Evolutionary conservation across 495 filamentous ascomycete genomes (phyloP).

Genomic region (Penicillium lagena): DNA sequence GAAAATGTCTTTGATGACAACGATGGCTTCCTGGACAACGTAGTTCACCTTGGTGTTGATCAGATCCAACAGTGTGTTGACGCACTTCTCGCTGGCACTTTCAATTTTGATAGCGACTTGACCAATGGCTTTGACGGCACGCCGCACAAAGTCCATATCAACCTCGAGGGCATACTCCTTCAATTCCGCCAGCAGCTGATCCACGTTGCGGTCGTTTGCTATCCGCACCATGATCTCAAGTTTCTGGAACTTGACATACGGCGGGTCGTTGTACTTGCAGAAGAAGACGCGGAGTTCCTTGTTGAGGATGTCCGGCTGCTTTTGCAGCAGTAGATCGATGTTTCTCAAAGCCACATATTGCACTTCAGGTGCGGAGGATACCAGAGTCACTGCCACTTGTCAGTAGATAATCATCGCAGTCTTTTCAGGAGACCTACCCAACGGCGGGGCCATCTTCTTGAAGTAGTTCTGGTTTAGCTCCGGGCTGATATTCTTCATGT

Average conservation of each 20-base stretch:
- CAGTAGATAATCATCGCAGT: conserved; percentile 12
- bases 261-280: conserved; percentile 99
- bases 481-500: conserved; percentile 78
- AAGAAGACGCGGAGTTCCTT: conserved; percentile 98
- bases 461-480: conserved; percentile 77
- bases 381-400: conserved; percentile 68
- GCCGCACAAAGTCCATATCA: conserved; percentile 96
- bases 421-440: conserved; percentile 50
- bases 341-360: conserved; percentile 96
- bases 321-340: conserved; percentile 91
- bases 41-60: conserved; percentile 98
- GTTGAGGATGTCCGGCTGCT: conserved; percentile 90
- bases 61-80: conserved; percentile 86
- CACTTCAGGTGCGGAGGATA: conserved; percentile 92
- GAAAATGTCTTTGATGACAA: conserved; percentile 98
- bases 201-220: conserved; percentile 94
- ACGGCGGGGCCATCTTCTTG: conserved; percentile 96
- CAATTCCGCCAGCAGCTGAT: conserved; percentile 87
- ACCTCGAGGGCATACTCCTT: conserved; percentile 98
- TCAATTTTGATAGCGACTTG: conserved; percentile 99
- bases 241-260: conserved; percentile 95
- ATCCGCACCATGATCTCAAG: conserved; percentile 99
- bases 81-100: conserved; percentile 84
- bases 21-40: conserved; percentile 95
- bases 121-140: conserved; percentile 90